phyloP scores from a whole-genome alignment of 73 alveolate species.

The Stentor roeselii region DNA sequence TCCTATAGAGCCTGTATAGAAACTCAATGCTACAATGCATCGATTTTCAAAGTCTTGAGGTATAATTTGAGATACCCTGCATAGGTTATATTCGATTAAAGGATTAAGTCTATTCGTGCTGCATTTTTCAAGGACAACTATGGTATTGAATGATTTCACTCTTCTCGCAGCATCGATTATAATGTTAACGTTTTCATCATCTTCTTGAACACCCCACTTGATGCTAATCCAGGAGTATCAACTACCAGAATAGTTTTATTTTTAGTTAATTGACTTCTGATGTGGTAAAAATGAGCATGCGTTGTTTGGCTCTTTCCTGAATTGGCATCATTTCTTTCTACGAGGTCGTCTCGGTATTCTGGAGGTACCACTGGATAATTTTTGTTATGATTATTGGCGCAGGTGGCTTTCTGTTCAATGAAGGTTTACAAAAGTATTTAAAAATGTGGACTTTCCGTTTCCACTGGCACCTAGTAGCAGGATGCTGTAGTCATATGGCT shows the following conservation, averaged over 20 bases:
- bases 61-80: background rate
- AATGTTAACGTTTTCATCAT: background rate
- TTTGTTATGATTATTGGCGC: background rate
- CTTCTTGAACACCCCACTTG: background rate
- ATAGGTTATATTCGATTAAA: background rate
- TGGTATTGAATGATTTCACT: background rate
- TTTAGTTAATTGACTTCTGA: background rate
- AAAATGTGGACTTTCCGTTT: background rate
- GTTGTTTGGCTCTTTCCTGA: too few species aligned
- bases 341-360: background rate
- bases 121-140: background rate
- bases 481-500: too few species aligned
- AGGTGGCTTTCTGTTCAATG: background rate
- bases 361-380: background rate
- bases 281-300: background rate
- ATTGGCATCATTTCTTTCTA: background rate
- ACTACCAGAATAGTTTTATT: background rate
- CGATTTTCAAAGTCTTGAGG: background rate
- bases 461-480: slow-evolving; percentile 3
- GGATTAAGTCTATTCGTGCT: background rate
- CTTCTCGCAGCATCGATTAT: background rate
- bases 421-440: background rate
- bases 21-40: background rate
- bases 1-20: too few species aligned
- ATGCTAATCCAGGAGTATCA: background rate